phyloP scores from a whole-genome alignment of 441 rosid species.

The Populus hybrid region DNA sequence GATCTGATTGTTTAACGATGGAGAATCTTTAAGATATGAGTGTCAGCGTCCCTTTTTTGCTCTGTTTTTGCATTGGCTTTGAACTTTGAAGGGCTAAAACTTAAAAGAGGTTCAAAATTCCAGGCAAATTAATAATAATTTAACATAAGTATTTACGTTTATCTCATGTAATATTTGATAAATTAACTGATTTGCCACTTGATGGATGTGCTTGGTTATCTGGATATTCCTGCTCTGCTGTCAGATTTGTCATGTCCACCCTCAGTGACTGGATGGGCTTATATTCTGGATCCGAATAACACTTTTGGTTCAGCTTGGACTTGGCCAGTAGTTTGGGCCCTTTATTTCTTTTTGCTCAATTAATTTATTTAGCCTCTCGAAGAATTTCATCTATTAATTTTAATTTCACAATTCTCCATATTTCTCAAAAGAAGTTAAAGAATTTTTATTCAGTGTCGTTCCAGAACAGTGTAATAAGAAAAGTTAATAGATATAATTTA shows the following conservation, averaged over 20 bases:
- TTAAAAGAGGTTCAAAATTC: neutral
- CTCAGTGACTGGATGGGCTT: neutral
- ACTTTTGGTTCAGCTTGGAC: neutral
- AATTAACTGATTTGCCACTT: neutral
- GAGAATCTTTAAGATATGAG: neutral
- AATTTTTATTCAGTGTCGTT: too few species aligned
- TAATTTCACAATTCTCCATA: too few species aligned
- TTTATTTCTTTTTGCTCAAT: too few species aligned
- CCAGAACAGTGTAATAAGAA: too few species aligned
- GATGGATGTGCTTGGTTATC: neutral
- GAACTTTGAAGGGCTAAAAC: constrained; percentile 8
- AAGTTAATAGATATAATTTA: too few species aligned
- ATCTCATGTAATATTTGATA: neutral
- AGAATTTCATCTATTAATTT: too few species aligned
- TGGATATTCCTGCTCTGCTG: neutral
- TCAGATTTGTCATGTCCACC: neutral
- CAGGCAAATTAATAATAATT: neutral
- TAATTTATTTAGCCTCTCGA: too few species aligned
- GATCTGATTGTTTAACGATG: neutral
- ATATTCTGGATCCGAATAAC: neutral
- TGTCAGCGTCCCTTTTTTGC: neutral
- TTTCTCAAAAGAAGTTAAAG: too few species aligned
- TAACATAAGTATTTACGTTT: neutral
- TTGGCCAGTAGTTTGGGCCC: too few species aligned
- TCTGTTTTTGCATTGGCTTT: neutral